Evolutionary conservation across 2,329 filamentous ascomycete species (phyloP), one percentile per base, ranked within the genome.

Genomic region (Neobulgaria alba): DNA sequence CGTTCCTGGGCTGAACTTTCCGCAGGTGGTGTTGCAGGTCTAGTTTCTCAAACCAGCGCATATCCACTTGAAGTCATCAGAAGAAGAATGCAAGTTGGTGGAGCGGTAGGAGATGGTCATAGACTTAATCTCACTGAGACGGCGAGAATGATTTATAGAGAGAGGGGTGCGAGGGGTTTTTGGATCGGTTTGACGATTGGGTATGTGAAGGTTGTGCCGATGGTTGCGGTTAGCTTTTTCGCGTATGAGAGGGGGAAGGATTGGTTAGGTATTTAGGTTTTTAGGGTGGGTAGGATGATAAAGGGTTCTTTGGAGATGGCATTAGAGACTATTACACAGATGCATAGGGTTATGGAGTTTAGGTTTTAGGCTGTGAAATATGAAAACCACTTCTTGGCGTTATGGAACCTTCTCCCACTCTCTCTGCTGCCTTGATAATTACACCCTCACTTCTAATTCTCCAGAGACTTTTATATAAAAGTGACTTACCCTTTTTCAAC

Each of bases 11-110:
- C 92, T 0, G 86, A 96, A 62, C 74, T 98, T 4, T 71, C 74
- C 3, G 80, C 88, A 0, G 92, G 92, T 35, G 92, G 89, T 1
- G 61, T 92, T 8, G 89, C 92, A 0, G 92, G 92, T 2, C 68
- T 95, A 45, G 78, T 95, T 1, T 89, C 87, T 5, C 92, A 98
- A 63, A 95, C 90, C 0, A 77, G 82, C 0, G 93, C 89, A 12
- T 98, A 98, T 61, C 92, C 92, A 4, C 71, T 98, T 2, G 92
- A 98, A 62, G 86, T 98, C 12, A 83, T 96, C 43, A 72, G 92
- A 45, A 74, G 92, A 49, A 74, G 92, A 35, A 96, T 98, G 90
- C 92, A 98, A 61, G 92, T 98, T 10, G 85, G 87, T 35, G 92
- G 90, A 9, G 89, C 90, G 0, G 87, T 96, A 1, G 92, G 92